A percentile compares a stretch with the other conserved stretches of the same genome.
phyloP scores from a whole-genome alignment of 129 eudicot species.

The Sambucus nigra region DNA sequence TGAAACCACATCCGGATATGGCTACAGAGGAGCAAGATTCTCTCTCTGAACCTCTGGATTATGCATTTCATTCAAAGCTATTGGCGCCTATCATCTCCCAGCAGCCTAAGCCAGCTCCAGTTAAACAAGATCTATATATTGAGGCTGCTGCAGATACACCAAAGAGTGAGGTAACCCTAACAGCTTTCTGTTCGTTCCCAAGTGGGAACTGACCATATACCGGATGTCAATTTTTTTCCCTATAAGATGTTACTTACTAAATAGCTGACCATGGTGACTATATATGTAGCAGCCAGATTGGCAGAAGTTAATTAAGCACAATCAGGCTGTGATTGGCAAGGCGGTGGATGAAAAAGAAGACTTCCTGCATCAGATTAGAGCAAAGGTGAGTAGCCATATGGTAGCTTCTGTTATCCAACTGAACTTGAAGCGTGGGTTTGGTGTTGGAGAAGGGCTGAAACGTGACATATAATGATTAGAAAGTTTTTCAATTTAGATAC shows the following conservation, averaged over 20 bases:
- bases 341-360: slow-evolving; percentile 50
- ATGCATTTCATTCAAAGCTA: slow-evolving; percentile 29
- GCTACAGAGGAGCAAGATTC: slow-evolving; percentile 22
- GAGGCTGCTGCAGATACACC: slow-evolving; percentile 15
- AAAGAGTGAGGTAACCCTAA: slow-evolving; percentile 32
- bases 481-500: neutral
- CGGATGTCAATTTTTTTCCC: too few relatives aligned
- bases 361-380: slow-evolving; percentile 87
- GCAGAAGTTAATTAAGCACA: slow-evolving; percentile 30
- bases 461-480: neutral
- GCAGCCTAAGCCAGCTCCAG: slow-evolving; percentile 52
- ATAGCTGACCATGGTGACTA: slow-evolving; percentile 3
- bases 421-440: neutral
- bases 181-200: neutral
- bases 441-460: neutral
- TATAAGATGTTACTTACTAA: too few relatives aligned
- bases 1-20: slow-evolving; percentile 34
- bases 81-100: slow-evolving; percentile 28
- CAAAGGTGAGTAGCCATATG: slow-evolving; percentile 50
- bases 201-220: too few relatives aligned
- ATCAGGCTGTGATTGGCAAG: slow-evolving; percentile 21
- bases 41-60: slow-evolving; percentile 29
- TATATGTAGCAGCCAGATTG: slow-evolving; percentile 31
- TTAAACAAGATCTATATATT: slow-evolving; percentile 23
- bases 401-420: neutral